A percentile compares a stretch with the other conserved stretches of the same genome.
phyloP scores from a whole-genome alignment of 2,329 filamentous ascomycete species.

The Colletotrichum sp. region DNA sequence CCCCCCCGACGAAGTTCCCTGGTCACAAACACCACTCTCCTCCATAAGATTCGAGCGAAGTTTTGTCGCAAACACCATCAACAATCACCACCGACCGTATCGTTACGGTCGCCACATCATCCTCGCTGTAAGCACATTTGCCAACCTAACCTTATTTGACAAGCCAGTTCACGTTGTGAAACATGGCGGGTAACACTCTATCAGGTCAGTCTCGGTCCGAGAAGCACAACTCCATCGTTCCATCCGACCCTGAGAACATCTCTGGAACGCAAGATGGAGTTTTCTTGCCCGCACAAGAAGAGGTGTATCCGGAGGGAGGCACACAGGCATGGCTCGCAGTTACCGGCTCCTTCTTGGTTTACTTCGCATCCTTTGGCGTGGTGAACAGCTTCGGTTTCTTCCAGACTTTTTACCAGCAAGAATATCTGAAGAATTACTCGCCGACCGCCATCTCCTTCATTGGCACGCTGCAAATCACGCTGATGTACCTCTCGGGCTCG shows the following conservation, averaged over 20 bases:
- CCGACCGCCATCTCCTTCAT: conserved; percentile 50
- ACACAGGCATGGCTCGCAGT: conserved; percentile 7
- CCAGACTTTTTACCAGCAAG: conserved; percentile 47
- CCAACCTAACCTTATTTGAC: background rate
- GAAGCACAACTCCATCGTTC: background rate
- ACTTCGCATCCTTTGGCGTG: conserved; percentile 27
- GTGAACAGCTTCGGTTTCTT: conserved; percentile 50
- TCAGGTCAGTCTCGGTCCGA: background rate
- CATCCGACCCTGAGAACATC: background rate
- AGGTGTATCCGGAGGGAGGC: background rate
- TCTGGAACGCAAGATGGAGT: background rate
- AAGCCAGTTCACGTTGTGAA: conserved; percentile 3
- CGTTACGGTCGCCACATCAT: background rate
- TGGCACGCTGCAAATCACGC: conserved; percentile 44
- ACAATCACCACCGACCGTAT: background rate
- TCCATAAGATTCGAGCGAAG: background rate
- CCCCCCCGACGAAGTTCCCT: background rate
- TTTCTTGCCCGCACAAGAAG: background rate
- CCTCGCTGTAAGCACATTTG: background rate
- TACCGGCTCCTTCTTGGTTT: conserved; percentile 12
- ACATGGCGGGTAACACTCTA: background rate
- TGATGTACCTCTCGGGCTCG: conserved; percentile 43
- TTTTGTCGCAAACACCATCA: background rate
- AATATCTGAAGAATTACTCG: conserved; percentile 33
- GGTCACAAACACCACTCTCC: background rate